Percentiles rank a stretch among this genome's conserved stretches.
phyloP scores from a whole-genome alignment of 2,329 filamentous ascomycete genomes.

The Diatrype stigma region DNA sequence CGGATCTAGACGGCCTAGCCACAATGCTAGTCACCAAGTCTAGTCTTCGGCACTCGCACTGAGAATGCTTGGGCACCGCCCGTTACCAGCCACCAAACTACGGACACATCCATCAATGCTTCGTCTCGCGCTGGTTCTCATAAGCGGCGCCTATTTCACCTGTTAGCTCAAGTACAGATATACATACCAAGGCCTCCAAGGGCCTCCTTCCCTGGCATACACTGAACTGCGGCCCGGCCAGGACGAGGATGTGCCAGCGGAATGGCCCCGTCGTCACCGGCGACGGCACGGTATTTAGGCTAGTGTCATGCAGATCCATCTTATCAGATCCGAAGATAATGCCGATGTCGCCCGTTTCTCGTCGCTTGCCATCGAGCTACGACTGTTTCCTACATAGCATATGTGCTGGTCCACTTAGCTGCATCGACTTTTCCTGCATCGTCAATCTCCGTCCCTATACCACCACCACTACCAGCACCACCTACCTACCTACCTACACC shows the following conservation, averaged over 20 bases:
- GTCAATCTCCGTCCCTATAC: neutral
- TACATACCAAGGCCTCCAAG: neutral
- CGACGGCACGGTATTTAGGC: neutral
- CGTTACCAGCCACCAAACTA: neutral
- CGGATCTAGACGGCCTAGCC: neutral
- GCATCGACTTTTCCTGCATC: neutral
- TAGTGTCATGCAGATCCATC: constrained; percentile 33
- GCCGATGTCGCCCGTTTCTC: constrained; percentile 35
- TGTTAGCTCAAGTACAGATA: neutral
- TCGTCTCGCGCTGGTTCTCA: neutral
- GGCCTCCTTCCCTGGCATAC: neutral
- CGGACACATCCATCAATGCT: neutral
- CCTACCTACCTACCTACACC: neutral
- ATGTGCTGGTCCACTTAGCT: neutral
- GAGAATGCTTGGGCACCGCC: neutral
- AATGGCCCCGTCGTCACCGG: neutral
- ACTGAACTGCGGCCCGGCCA: neutral
- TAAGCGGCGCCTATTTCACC: neutral
- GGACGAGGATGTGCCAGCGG: neutral
- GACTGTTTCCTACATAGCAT: neutral
- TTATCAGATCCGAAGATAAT: constrained; percentile 54
- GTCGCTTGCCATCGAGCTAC: constrained; percentile 6
- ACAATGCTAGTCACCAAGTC: neutral
- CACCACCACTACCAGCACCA: neutral
- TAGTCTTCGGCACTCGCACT: neutral